These are phyloP conservation scores for Eimeria necatrix DNA, from an alignment of 169 alveolate species.

Conservation along the genomic window DNA sequence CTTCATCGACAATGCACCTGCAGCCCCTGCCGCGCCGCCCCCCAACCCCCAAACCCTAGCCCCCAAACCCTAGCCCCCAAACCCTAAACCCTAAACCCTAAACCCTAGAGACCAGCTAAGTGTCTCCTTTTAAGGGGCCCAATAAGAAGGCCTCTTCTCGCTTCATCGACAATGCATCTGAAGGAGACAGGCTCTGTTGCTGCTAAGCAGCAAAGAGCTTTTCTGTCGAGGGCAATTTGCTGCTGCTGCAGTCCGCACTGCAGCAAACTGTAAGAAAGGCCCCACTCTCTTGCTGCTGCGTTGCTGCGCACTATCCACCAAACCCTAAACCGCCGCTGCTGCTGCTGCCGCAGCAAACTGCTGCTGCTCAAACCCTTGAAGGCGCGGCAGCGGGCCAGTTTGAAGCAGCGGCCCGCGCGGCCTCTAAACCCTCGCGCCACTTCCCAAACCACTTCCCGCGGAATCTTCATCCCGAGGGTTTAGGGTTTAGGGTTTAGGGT, in stretches of 20 bases:
- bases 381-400: conserved; percentile 75
- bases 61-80: too few species aligned
- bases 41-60: too few species aligned
- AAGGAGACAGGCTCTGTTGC: conserved; percentile 82
- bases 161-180: conserved; percentile 77
- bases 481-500: background rate
- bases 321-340: conserved; percentile 71
- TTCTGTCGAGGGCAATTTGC: conserved; percentile 72
- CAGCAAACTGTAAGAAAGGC: conserved; percentile 77
- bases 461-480: conserved; percentile 77
- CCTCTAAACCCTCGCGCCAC: conserved; percentile 81
- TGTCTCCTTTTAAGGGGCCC: conserved; percentile 48
- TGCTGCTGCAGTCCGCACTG: conserved; percentile 68
- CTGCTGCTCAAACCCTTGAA: conserved; percentile 58
- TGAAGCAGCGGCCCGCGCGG: conserved; percentile 78
- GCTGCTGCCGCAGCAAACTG: conserved; percentile 69
- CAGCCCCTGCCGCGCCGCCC: too few species aligned
- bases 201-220: conserved; percentile 76
- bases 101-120: conserved; percentile 31
- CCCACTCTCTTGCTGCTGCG: conserved; percentile 81
- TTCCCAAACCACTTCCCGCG: conserved; percentile 77
- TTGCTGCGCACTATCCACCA: conserved; percentile 80
- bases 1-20: conserved; percentile 77
- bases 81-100: conserved; percentile 16
- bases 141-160: conserved; percentile 21